These are phyloP conservation scores for Cercophora newfieldiana DNA, from an alignment of 495 filamentous ascomycete species.

Conservation along the genomic window DNA sequence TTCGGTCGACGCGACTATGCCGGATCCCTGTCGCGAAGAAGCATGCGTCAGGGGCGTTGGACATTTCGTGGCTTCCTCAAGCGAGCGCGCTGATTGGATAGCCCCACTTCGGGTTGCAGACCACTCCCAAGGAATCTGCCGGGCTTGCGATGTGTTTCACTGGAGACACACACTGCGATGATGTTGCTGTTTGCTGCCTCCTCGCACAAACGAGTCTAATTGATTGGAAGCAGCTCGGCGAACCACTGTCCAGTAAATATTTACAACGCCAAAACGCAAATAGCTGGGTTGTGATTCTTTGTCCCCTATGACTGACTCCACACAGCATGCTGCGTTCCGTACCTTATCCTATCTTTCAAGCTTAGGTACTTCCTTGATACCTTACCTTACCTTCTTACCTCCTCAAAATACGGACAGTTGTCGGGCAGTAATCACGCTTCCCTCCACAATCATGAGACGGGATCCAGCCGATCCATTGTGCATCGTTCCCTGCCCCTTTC, in stretches of 20 bases:
- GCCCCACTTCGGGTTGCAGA: background rate
- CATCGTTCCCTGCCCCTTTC: background rate
- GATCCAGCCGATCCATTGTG: background rate
- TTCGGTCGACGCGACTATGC: conserved; percentile 15
- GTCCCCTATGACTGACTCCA: too few species aligned
- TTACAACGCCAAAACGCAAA: background rate
- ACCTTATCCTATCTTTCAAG: background rate
- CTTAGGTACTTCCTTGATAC: too few species aligned
- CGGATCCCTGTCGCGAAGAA: conserved; percentile 25
- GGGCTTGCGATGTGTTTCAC: conserved; percentile 7
- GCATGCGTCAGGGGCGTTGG: conserved; percentile 27
- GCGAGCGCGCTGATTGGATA: conserved; percentile 13
- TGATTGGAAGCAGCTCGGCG: background rate
- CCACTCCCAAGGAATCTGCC: conserved; percentile 2
- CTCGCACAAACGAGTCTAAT: background rate
- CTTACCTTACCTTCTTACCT: background rate
- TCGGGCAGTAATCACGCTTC: conserved; percentile 3
- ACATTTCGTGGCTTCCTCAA: conserved; percentile 14
- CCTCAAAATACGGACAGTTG: background rate
- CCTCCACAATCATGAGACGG: conserved; percentile 11
- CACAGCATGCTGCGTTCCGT: too few species aligned
- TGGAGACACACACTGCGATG: background rate
- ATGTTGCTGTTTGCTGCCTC: background rate
- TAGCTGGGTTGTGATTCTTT: too few species aligned
- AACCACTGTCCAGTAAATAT: background rate